phyloP scores from a whole-genome alignment of 495 filamentous ascomycete species.

The Xylaria curta region DNA sequence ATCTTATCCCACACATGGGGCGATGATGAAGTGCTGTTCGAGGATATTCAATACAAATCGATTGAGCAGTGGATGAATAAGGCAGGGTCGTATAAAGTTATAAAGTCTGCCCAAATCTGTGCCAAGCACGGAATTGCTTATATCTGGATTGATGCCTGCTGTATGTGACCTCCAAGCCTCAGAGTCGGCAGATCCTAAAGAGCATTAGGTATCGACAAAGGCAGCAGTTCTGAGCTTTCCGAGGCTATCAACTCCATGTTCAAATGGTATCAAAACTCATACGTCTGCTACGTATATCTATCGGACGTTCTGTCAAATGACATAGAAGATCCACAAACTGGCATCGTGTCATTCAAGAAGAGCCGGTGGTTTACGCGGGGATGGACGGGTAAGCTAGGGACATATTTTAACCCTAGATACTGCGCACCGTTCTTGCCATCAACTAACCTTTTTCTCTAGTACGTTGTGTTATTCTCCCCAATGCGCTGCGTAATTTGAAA shows the following conservation, averaged over 20 bases:
- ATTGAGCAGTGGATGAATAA: not conserved
- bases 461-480: too few species aligned
- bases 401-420: too few species aligned
- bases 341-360: not conserved
- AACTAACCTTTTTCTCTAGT: not conserved
- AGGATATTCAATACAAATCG: not conserved
- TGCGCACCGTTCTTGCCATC: not conserved
- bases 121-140: not conserved
- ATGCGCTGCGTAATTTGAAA: too few species aligned
- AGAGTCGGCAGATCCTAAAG: not conserved
- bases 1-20: not conserved
- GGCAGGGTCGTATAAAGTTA: not conserved
- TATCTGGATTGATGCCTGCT: conserved; percentile 6
- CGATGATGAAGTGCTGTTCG: not conserved
- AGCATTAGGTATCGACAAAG: not conserved
- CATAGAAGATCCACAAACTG: not conserved
- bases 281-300: not conserved
- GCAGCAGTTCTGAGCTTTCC: not conserved
- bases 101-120: not conserved
- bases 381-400: too few species aligned
- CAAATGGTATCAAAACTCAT: not conserved
- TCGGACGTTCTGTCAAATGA: not conserved
- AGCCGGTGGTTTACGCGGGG: not conserved
- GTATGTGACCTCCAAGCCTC: not conserved
- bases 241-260: not conserved